Evolutionary conservation across 208 protist genomes (phyloP).

Genomic region (Acanthamoeba sp.): DNA sequence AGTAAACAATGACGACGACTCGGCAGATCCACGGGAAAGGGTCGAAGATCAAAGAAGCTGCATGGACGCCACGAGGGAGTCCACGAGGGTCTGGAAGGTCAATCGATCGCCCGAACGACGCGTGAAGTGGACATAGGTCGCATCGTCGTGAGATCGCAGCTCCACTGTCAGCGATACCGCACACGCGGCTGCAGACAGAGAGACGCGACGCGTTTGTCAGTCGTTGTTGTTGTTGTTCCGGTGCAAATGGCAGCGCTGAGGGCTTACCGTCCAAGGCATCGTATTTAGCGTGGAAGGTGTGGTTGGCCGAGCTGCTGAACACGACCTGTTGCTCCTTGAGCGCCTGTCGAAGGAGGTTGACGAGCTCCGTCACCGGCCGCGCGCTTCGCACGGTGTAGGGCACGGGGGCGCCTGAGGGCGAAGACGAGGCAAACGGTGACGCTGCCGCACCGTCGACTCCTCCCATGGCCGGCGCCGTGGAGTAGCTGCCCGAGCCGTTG

Average conservation of each 20-base stretch:
- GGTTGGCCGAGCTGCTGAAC: not conserved
- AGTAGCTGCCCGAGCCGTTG: not conserved
- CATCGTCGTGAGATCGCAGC: not conserved
- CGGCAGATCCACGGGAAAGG: too few species aligned
- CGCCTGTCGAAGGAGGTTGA: not conserved
- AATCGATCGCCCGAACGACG: not conserved
- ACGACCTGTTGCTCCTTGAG: slow-evolving; percentile 30
- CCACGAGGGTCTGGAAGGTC: slow-evolving; percentile 32
- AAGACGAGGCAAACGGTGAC: not conserved
- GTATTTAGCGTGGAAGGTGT: slow-evolving; percentile 28
- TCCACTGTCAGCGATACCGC: not conserved
- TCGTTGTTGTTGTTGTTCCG: too few species aligned
- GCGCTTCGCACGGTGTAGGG: slow-evolving; percentile 17
- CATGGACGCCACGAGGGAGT: not conserved
- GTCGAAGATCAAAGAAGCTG: not conserved
- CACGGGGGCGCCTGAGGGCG: not conserved
- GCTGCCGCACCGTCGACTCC: not conserved
- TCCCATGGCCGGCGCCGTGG: not conserved
- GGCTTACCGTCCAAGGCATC: slow-evolving; percentile 24
- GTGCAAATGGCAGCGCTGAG: not conserved
- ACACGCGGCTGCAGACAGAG: not conserved
- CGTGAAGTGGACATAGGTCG: slow-evolving; percentile 12
- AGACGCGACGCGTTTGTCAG: too few species aligned
- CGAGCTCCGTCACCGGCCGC: not conserved
- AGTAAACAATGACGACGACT: too few species aligned